Evolutionary conservation across 345 rosid species (phyloP).

Genomic region (Ailanthus altissimus): DNA sequence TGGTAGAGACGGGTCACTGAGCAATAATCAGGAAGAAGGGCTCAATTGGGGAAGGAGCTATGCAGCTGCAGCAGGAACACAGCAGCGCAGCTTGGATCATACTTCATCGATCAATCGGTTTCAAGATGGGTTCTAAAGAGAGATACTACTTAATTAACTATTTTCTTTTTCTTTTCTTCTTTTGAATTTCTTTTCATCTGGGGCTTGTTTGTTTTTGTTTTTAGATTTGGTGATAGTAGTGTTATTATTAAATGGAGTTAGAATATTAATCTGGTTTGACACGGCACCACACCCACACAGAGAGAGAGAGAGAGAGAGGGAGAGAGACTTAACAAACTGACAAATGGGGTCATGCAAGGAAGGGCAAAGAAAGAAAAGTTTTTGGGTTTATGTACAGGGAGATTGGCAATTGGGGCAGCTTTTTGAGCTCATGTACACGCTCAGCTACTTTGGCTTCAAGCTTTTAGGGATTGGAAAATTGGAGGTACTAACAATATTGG

Average conservation of each 20-base stretch:
- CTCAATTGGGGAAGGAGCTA: slow-evolving; percentile 45
- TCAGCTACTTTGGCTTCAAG: slow-evolving; percentile 81
- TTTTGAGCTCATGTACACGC: slow-evolving; percentile 67
- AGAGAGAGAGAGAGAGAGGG: slow-evolving; percentile 24
- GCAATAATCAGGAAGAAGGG: slow-evolving; percentile 42
- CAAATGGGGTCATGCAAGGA: slow-evolving; percentile 47
- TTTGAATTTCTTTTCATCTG: slow-evolving; percentile 9
- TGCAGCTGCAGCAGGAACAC: slow-evolving; percentile 11
- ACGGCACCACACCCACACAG: slow-evolving; percentile 27
- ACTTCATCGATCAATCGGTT: slow-evolving; percentile 52
- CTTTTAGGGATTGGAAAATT: slow-evolving; percentile 32
- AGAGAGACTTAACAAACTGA: slow-evolving; percentile 64
- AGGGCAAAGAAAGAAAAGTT: slow-evolving; percentile 33
- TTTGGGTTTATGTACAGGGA: slow-evolving; percentile 60
- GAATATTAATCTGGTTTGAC: slow-evolving; percentile 35
- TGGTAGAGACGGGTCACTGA: slow-evolving; percentile 48
- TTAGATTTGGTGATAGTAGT: slow-evolving; percentile 4
- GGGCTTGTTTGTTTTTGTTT: background rate
- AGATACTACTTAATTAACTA: background rate
- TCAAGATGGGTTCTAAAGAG: slow-evolving; percentile 55
- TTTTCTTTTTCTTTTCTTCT: background rate
- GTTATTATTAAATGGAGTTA: background rate
- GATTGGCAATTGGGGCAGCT: slow-evolving; percentile 41
- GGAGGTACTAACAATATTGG: slow-evolving; percentile 21
- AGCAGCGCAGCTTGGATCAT: slow-evolving; percentile 43